Evolutionary conservation across 2,329 filamentous ascomycete species (phyloP).

Genomic region (Xylaria sp.): DNA sequence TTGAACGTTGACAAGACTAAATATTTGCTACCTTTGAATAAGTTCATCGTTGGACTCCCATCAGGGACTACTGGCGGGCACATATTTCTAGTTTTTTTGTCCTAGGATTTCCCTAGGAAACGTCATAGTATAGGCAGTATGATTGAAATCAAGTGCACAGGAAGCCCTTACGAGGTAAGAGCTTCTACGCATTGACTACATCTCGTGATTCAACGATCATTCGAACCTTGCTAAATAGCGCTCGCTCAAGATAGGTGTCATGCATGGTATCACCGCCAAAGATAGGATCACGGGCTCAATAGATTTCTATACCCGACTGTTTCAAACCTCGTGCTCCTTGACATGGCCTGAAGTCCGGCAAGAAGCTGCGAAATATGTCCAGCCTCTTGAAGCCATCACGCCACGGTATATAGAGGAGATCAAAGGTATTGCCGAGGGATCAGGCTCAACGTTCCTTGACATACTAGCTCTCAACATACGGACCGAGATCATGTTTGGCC

Average conservation of each 20-base stretch:
- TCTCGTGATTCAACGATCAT: neutral
- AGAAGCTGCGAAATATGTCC: slow-evolving; percentile 58
- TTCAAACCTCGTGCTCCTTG: slow-evolving; percentile 48
- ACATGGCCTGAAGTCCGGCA: slow-evolving; percentile 48
- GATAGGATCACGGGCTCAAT: slow-evolving; percentile 50
- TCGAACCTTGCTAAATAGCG: slow-evolving; percentile 24
- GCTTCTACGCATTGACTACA: neutral
- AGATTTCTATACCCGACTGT: slow-evolving; percentile 51
- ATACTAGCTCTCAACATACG: slow-evolving; percentile 68
- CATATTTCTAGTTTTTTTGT: neutral
- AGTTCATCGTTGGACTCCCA: neutral
- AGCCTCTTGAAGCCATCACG: slow-evolving; percentile 52
- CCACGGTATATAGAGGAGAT: slow-evolving; percentile 57
- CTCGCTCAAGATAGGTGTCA: slow-evolving; percentile 49
- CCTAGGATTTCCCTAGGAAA: neutral
- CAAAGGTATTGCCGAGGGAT: slow-evolving; percentile 63
- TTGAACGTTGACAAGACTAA: neutral
- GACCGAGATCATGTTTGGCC: slow-evolving; percentile 66
- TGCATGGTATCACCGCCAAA: slow-evolving; percentile 49
- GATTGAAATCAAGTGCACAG: slow-evolving; percentile 37
- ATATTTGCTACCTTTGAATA: neutral
- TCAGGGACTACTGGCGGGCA: neutral
- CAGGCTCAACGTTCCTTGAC: slow-evolving; percentile 57
- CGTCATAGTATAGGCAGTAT: slow-evolving; percentile 14
- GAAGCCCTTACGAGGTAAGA: slow-evolving; percentile 30